Base-by-base conservation (phyloP, 768 basidiomycete genomes). In the Pleurotus tuber-regium region DNA sequence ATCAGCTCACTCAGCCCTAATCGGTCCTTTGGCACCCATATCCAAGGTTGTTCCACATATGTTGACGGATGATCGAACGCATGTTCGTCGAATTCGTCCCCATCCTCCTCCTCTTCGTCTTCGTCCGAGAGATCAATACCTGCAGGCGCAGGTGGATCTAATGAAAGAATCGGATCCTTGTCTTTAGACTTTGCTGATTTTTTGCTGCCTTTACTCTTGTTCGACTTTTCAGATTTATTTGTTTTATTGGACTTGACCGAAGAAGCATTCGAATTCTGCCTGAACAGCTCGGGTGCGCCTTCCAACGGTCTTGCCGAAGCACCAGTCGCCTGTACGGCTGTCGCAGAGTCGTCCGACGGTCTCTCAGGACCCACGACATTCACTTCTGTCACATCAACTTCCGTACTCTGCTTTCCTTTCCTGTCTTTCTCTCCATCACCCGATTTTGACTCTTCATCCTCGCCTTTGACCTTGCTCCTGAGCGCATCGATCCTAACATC, bases 31-130 rank as follows among this genome's bases (percentile, higher is more conserved):
- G 75, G 74, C 43, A 79, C 63, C 76, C 75, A 76, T 25, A 79
- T 73, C 69, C 73, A 77, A 11, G 66, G 62, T 54, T 77, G 75
- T 19, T 71, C 65, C 7, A 67, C 65, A 57, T 78, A 77, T 12
- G 69, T 74, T 21, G 74, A 76, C 16, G 74, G 77, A 56, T 76
- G 76, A 54, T 75, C 72, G 53, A 77, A 78, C 2, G 74, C 75
- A 59, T 77, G 72, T 24, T 70, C 70, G 48, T 74, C 67, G 11
- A 58, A 53, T n/a, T 64, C 62, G 14, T 54, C 59, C 11, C 57
- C 61, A 11, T 59, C 62, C 14, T 42, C 53, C 19, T 71, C 66
- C 0, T 67, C 70, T 14, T 67, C 65, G 4, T 60, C 63, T 5
- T 62, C 63, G 36, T 70, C 66, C 25, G 59, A 53, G 11, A 54